Conservation (phyloP, 495 filamentous ascomycete species). For the Xylaria scruposa region DNA sequence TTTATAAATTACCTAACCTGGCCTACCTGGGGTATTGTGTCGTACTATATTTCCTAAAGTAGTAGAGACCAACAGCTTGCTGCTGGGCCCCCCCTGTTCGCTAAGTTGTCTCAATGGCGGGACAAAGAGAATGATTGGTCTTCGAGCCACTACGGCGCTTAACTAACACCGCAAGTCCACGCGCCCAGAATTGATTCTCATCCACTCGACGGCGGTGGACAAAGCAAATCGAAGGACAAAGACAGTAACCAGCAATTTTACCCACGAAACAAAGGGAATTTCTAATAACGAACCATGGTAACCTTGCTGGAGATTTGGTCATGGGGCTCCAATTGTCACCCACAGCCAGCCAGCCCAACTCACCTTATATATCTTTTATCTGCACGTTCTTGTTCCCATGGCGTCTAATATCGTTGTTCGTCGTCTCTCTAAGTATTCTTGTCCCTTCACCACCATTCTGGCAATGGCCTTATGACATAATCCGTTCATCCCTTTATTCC, state of each 20-base stretch:
- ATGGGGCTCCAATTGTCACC: not conserved
- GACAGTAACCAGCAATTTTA: not conserved
- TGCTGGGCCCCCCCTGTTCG: constrained; percentile 4
- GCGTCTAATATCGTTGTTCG: not conserved
- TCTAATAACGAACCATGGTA: not conserved
- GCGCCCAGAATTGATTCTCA: constrained; percentile 3
- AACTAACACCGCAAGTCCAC: not conserved
- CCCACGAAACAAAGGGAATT: constrained; percentile 17
- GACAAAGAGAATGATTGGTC: constrained; percentile 16
- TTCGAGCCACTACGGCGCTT: constrained; percentile 14
- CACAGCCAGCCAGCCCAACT: not conserved
- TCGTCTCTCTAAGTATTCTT: constrained; percentile 16
- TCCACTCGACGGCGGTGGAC: constrained; percentile 20
- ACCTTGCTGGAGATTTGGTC: constrained; percentile 8
- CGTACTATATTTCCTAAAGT: too few species aligned
- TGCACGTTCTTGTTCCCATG: not conserved
- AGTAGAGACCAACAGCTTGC: not conserved
- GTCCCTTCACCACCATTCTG: constrained; percentile 12
- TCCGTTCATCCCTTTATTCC: constrained; percentile 7
- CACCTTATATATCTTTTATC: constrained; percentile 19
- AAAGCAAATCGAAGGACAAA: constrained; percentile 18
- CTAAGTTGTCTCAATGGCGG: not conserved
- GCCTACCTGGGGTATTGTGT: not conserved
- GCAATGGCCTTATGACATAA: constrained; percentile 21
- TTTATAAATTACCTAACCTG: not conserved